These are phyloP conservation scores for Nemania serpens DNA, from an alignment of 2,329 filamentous ascomycete genomes.

Conservation along the genomic window DNA sequence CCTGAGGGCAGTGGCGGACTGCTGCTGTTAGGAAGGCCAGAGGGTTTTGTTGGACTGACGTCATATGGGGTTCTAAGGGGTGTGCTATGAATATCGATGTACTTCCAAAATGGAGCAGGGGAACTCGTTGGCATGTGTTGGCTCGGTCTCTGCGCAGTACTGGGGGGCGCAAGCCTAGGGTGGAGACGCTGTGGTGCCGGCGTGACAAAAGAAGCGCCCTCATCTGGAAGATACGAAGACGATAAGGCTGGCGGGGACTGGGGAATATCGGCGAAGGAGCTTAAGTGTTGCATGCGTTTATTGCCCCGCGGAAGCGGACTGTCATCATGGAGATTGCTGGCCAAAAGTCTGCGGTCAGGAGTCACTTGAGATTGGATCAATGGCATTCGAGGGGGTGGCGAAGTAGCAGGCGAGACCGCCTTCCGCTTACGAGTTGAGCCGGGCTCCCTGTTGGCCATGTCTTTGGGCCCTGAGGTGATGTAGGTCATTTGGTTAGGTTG, in stretches of 20 bases:
- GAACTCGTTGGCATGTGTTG: conserved; percentile 86
- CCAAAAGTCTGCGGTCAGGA: conserved; percentile 58
- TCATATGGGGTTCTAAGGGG: conserved; percentile 65
- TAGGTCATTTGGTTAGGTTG: conserved; percentile 62
- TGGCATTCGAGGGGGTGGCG: conserved; percentile 59
- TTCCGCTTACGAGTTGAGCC: conserved; percentile 61
- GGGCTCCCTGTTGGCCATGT: conserved; percentile 57
- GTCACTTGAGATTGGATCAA: conserved; percentile 60
- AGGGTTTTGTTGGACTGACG: conserved; percentile 61
- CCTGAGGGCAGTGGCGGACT: conserved; percentile 59
- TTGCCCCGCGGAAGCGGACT: conserved; percentile 65
- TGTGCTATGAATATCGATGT: conserved; percentile 75
- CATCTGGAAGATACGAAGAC: conserved; percentile 66
- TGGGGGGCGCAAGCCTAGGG: conserved; percentile 76
- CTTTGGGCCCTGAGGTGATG: conserved; percentile 62
- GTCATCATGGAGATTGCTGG: conserved; percentile 56
- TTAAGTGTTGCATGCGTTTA: conserved; percentile 49
- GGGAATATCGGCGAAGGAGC: conserved; percentile 56
- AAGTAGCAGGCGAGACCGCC: conserved; percentile 56
- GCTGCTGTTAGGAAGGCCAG: conserved; percentile 57
- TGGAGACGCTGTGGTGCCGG: conserved; percentile 75
- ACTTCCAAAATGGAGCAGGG: conserved; percentile 88
- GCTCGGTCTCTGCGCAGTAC: conserved; percentile 78
- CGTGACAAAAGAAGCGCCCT: conserved; percentile 67
- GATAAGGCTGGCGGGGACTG: conserved; percentile 63